Base-by-base conservation (phyloP, 306 rosid species). In the Senna tora region DNA sequence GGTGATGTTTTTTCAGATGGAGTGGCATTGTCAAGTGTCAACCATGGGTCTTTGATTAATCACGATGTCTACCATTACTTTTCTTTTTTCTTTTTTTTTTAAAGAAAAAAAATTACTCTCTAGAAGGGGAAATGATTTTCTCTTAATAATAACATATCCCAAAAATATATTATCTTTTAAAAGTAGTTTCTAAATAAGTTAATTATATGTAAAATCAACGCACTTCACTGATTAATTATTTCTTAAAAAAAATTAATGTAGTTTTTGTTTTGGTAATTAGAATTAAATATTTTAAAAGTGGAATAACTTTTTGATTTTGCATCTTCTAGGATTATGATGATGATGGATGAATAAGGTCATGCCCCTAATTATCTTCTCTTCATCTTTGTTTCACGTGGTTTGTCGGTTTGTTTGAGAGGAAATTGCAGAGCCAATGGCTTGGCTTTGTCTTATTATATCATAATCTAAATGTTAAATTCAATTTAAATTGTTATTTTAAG, bases 11-110 rank as follows among this genome's bases (percentile, higher is more conserved):
- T 52, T 84, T 88, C 79, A 71, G 89, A 87, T 87, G 84, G 81
- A 69, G 50, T 81, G 88, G 74, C 89, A 72, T 75, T 91, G 87
- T 85, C 92, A 85, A 84, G 77, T 91, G 87, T 85, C 92, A 85
- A 84, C 79, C 69, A 73, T 71, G 84, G 86, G 84, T 78, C 87
- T 85, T 80, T 61, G 51, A 79, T 86, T 67, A 81, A 89, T 87
- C 80, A 80, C 84, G 75, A 69, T 87, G 88, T 80, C 82, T 80
- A 75, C 82, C 82, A 83, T 79, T 82, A 76, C 51, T 69, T 67
- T 30, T 11, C 19, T 70, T 43, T 33, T 60, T n/a, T n/a, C n/a
- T n/a, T n/a, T n/a, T n/a, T n/a, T n/a, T n/a, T n/a, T n/a, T n/a
- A n/a, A n/a, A n/a, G n/a, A n/a, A n/a, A n/a, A n/a, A n/a, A n/a